Percentiles rank a stretch among this genome's conserved stretches.
These are phyloP conservation scores for Rhynchosporium agropyri DNA, from an alignment of 2,329 filamentous ascomycete species.

Conservation along the genomic window DNA sequence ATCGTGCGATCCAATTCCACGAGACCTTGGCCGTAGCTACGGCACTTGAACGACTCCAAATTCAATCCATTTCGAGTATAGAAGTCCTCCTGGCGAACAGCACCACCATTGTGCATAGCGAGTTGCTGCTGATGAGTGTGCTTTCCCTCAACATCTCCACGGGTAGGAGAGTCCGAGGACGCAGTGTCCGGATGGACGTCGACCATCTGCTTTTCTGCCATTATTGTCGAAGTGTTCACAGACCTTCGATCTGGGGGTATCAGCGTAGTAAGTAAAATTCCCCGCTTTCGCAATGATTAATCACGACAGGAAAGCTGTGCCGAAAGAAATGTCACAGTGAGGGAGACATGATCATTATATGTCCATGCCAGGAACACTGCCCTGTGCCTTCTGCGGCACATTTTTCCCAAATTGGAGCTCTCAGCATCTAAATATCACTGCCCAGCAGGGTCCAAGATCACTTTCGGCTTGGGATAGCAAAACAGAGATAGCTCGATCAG, in stretches of 20 bases:
- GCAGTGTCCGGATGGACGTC: conserved; percentile 4
- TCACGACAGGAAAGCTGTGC: conserved; percentile 7
- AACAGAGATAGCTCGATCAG: conserved; percentile 11
- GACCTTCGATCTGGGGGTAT: not conserved
- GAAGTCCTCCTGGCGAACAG: conserved; percentile 13
- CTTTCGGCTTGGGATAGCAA: not conserved
- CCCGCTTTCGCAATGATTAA: not conserved
- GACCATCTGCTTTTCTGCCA: conserved; percentile 16
- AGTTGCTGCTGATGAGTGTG: not conserved
- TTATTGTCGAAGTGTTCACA: not conserved
- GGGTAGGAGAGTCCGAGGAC: conserved; percentile 18
- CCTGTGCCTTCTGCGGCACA: conserved; percentile 6
- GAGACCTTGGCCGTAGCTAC: conserved; percentile 15
- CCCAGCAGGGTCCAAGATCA: conserved; percentile 14
- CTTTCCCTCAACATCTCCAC: conserved; percentile 15
- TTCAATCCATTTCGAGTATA: conserved; percentile 19
- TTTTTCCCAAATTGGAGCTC: conserved; percentile 8
- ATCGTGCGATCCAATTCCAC: conserved; percentile 35
- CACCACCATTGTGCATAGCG: conserved; percentile 7
- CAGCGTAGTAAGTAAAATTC: not conserved
- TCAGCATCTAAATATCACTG: conserved; percentile 9
- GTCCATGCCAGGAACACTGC: conserved; percentile 4
- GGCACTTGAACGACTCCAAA: conserved; percentile 20
- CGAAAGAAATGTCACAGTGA: not conserved
- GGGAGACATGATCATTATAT: conserved; percentile 1